Conservation (phyloP, 2,329 filamentous ascomycete genomes). For the Epichloe gansuensis region DNA sequence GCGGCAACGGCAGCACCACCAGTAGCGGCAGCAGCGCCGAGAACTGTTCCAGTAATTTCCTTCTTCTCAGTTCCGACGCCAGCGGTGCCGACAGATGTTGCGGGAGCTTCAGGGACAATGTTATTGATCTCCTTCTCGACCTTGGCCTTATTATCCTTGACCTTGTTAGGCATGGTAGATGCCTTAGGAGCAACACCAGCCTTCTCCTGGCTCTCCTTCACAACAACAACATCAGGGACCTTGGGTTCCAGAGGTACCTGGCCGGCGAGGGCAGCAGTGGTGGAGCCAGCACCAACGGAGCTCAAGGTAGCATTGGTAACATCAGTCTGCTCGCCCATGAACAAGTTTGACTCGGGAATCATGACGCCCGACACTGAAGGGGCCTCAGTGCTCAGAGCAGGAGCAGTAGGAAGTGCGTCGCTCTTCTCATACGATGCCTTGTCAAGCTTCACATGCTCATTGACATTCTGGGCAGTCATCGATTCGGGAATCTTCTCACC, state of each 20-base stretch:
- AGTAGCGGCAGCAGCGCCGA: constrained; percentile 26
- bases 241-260: constrained; percentile 51
- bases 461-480: constrained; percentile 53
- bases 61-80: constrained; percentile 40
- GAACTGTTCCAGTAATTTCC: constrained; percentile 21
- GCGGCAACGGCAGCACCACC: constrained; percentile 24
- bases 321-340: constrained; percentile 36
- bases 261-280: constrained; percentile 57
- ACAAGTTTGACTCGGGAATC: constrained; percentile 74
- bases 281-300: constrained; percentile 41
- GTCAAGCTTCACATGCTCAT: constrained; percentile 63
- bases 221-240: constrained; percentile 42
- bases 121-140: constrained; percentile 59
- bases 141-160: constrained; percentile 60
- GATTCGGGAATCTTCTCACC: constrained; percentile 70
- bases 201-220: constrained; percentile 59
- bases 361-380: constrained; percentile 47
- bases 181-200: constrained; percentile 55
- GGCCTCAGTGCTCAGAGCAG: constrained; percentile 25
- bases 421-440: constrained; percentile 78
- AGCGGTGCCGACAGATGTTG: constrained; percentile 43
- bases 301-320: constrained; percentile 30
- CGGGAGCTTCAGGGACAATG: constrained; percentile 48
- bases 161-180: constrained; percentile 49
- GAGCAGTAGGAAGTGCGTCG: constrained; percentile 44